Conservation (phyloP, 768 basidiomycete species). For the Mycena albidolilacea region DNA sequence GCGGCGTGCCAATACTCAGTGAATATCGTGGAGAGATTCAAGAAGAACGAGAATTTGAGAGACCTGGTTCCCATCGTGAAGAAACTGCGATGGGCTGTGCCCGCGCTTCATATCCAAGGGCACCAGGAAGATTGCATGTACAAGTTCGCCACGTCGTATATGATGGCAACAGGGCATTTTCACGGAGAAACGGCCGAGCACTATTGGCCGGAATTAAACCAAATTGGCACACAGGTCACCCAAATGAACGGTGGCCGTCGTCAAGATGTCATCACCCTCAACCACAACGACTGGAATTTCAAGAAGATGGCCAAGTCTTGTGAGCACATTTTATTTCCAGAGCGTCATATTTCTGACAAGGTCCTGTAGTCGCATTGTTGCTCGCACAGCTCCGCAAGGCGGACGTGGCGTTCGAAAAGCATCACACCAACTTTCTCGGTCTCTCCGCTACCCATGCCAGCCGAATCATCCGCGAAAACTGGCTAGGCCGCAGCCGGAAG, state of each 20-base stretch:
- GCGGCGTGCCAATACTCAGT: slow-evolving; percentile 37
- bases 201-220: slow-evolving; percentile 16
- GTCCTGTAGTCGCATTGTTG: background rate
- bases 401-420: background rate
- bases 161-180: slow-evolving; percentile 35
- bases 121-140: slow-evolving; percentile 41
- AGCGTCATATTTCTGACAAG: background rate
- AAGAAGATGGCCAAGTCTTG: slow-evolving; percentile 28
- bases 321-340: background rate
- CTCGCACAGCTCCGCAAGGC: background rate
- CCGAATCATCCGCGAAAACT: background rate
- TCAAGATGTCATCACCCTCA: slow-evolving; percentile 41
- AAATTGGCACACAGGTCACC: slow-evolving; percentile 34
- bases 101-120: slow-evolving; percentile 40
- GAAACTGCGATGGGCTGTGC: slow-evolving; percentile 35
- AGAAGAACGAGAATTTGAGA: slow-evolving; percentile 15
- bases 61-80: slow-evolving; percentile 26
- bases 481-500: background rate
- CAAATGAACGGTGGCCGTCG: slow-evolving; percentile 44
- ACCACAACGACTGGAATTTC: slow-evolving; percentile 42
- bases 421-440: background rate
- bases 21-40: slow-evolving; percentile 32
- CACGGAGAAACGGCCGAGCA: slow-evolving; percentile 23
- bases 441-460: background rate
- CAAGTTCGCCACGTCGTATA: slow-evolving; percentile 35